Conservation (phyloP, 345 rosid species). For the Arabidopsis arenosa region DNA sequence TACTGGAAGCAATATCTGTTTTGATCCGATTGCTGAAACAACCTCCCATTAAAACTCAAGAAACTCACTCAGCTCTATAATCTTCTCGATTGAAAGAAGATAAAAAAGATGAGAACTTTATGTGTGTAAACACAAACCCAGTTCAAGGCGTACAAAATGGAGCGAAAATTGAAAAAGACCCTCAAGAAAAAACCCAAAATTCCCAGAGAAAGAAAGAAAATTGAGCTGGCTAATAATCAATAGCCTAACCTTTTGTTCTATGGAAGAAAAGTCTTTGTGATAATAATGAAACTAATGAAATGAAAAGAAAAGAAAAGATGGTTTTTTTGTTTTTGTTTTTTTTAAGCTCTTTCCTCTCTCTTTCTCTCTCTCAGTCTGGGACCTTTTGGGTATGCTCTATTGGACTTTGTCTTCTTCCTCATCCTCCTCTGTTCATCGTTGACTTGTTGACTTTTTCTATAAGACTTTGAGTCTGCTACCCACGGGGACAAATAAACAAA, state of each 20-base stretch:
- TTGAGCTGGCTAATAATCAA: slow-evolving; percentile 14
- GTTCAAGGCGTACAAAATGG: slow-evolving; percentile 31
- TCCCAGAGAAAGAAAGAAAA: slow-evolving; percentile 1
- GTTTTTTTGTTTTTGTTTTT: neutral
- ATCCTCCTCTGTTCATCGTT: slow-evolving; percentile 25
- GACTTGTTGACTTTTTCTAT: slow-evolving; percentile 40
- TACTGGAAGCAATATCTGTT: slow-evolving; percentile 70
- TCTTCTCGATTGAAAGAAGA: slow-evolving; percentile 8
- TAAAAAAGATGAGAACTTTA: slow-evolving; percentile 18
- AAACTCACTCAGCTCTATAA: slow-evolving; percentile 28
- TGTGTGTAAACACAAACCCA: slow-evolving; percentile 40
- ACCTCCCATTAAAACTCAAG: slow-evolving; percentile 63
- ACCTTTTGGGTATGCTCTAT: slow-evolving; percentile 23
- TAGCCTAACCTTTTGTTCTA: slow-evolving; percentile 21
- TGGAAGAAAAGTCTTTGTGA: slow-evolving; percentile 17
- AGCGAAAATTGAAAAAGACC: neutral
- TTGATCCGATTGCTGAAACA: slow-evolving; percentile 88
- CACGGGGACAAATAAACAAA: neutral
- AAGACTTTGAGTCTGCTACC: neutral
- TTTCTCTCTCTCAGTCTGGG: slow-evolving; percentile 10
- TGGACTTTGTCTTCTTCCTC: slow-evolving; percentile 42
- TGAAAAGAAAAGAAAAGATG: slow-evolving; percentile 10
- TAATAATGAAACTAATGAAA: neutral
- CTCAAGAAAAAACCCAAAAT: neutral
- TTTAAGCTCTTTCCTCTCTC: slow-evolving; percentile 21